A percentile compares a stretch with the other conserved stretches of the same genome.
Evolutionary conservation across 331 rosid genomes (phyloP).

Genomic region (Saraca asoca): DNA sequence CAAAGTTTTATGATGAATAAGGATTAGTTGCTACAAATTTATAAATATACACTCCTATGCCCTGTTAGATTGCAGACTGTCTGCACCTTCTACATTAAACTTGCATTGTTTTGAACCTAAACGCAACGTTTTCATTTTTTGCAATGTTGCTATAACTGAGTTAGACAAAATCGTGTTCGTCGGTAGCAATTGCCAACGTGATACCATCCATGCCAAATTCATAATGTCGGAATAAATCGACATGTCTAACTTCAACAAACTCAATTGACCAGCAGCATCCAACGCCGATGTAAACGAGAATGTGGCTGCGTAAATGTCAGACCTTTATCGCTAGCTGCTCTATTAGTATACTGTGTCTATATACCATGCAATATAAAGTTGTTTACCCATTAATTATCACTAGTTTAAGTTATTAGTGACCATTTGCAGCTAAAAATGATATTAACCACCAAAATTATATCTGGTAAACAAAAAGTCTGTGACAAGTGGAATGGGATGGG

Average conservation of each 20-base stretch:
- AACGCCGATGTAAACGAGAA: slow-evolving; percentile 60
- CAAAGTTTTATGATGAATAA: slow-evolving; percentile 33
- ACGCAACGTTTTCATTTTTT: slow-evolving; percentile 49
- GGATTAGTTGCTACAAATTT: neutral
- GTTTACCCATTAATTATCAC: slow-evolving; percentile 57
- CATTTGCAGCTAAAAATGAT: too few relatives aligned
- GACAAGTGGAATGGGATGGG: too few relatives aligned
- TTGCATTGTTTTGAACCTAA: slow-evolving; percentile 33
- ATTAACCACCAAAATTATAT: too few relatives aligned
- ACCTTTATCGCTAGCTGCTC: slow-evolving; percentile 39
- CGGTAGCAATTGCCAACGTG: slow-evolving; percentile 57
- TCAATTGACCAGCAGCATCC: slow-evolving; percentile 53
- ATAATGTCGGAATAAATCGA: slow-evolving; percentile 56
- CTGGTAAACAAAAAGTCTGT: too few relatives aligned
- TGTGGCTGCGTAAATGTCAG: slow-evolving; percentile 45
- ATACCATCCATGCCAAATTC: slow-evolving; percentile 47
- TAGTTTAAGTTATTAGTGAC: too few relatives aligned
- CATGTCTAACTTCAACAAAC: slow-evolving; percentile 47
- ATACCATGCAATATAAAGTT: slow-evolving; percentile 40
- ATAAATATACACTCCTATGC: too few relatives aligned
- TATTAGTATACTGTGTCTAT: slow-evolving; percentile 50
- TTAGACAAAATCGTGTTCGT: slow-evolving; percentile 68
- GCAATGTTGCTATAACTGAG: slow-evolving; percentile 68
- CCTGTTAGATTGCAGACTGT: neutral
- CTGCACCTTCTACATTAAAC: too few relatives aligned